Evolutionary conservation across 1,139 yeast genomes (phyloP).

Genomic region (Diutina siamensis): DNA sequence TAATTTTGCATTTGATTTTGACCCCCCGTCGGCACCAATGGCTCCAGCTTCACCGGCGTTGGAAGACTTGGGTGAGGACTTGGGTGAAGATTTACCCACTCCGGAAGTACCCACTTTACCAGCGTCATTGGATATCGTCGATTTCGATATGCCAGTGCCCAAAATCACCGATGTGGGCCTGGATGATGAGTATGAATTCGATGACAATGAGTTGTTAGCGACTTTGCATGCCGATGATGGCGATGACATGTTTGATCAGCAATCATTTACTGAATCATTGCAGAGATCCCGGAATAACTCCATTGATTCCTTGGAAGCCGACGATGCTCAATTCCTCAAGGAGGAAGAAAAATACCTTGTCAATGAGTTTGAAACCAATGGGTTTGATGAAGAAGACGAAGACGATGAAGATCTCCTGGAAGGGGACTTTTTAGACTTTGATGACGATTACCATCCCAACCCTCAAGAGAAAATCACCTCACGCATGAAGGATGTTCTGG

Average conservation of each 20-base stretch:
- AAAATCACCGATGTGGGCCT: constrained; percentile 40
- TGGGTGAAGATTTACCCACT: constrained; percentile 6
- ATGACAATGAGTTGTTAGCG: constrained; percentile 58
- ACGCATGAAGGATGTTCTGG: not conserved
- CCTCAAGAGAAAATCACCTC: constrained; percentile 6
- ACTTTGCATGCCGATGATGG: constrained; percentile 50
- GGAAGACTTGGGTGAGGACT: constrained; percentile 38
- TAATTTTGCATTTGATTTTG: constrained; percentile 49
- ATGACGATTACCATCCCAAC: constrained; percentile 12
- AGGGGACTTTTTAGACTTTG: constrained; percentile 17
- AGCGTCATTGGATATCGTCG: constrained; percentile 11
- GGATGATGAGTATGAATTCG: constrained; percentile 61
- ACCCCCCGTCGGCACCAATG: constrained; percentile 16
- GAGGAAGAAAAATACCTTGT: constrained; percentile 38
- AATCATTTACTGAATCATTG: not conserved
- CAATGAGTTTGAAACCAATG: constrained; percentile 36
- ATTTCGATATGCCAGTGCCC: constrained; percentile 28
- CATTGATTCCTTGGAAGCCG: constrained; percentile 26
- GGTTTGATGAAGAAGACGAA: constrained; percentile 30
- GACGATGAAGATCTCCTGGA: constrained; percentile 21
- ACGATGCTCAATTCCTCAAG: constrained; percentile 34
- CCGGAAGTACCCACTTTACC: not conserved
- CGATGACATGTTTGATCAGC: constrained; percentile 35
- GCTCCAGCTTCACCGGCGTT: not conserved
- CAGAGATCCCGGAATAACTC: not conserved